Evolutionary conservation across 352 stramenopile species (phyloP).

Genomic region (Phytophthora sp.): DNA sequence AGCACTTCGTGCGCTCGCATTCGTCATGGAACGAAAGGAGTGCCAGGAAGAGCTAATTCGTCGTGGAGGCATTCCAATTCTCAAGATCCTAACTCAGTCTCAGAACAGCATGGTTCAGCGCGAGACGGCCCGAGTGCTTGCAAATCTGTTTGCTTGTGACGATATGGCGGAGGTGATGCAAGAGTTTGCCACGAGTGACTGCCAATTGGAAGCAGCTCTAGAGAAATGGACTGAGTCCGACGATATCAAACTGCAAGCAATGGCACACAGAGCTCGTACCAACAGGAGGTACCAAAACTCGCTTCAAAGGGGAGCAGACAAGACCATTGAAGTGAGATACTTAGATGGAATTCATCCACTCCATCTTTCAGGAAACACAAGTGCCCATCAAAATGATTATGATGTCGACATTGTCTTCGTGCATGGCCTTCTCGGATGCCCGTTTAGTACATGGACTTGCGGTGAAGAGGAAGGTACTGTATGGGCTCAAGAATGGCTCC

Average conservation of each 20-base stretch:
- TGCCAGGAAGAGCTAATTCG: conserved; percentile 64
- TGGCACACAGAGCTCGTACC: conserved; percentile 60
- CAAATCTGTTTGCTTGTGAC: conserved; percentile 70
- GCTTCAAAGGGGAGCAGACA: background rate
- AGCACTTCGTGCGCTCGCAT: conserved; percentile 63
- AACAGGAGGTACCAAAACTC: conserved; percentile 62
- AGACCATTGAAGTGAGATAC: conserved; percentile 53
- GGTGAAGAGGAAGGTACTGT: conserved; percentile 61
- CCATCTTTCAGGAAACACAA: conserved; percentile 45
- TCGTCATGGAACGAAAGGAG: conserved; percentile 56
- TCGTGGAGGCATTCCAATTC: conserved; percentile 57
- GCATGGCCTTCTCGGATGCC: conserved; percentile 78
- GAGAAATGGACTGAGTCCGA: conserved; percentile 51
- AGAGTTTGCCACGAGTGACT: conserved; percentile 44
- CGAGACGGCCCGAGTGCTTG: conserved; percentile 65
- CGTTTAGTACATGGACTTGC: conserved; percentile 83
- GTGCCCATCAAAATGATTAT: conserved; percentile 40
- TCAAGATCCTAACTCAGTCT: conserved; percentile 56
- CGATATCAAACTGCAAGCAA: conserved; percentile 54
- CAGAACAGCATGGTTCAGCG: conserved; percentile 53
- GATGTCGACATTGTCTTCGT: conserved; percentile 86
- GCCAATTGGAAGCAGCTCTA: conserved; percentile 43
- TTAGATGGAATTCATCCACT: conserved; percentile 75
- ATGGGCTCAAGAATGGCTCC: conserved; percentile 75
- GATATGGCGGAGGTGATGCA: conserved; percentile 43